These are phyloP conservation scores for Dactylellina parvicollis DNA, from an alignment of 2,329 filamentous ascomycete genomes.

Conservation along the genomic window DNA sequence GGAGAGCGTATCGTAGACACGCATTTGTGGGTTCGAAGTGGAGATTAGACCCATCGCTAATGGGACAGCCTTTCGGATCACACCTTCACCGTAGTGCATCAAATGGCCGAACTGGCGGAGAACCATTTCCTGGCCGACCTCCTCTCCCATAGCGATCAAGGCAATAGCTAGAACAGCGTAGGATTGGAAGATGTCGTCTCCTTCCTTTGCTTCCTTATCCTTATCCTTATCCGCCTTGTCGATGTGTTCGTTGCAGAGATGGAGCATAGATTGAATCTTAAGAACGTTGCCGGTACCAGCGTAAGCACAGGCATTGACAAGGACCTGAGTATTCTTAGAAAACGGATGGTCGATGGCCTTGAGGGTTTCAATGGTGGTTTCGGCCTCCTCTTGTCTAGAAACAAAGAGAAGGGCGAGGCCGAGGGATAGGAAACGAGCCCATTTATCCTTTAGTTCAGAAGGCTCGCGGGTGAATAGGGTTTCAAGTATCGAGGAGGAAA, in stretches of 20 bases:
- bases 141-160: constrained; percentile 96
- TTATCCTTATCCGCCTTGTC: constrained; percentile 88
- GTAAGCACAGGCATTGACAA: constrained; percentile 97
- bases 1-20: constrained; percentile 97
- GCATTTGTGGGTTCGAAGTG: constrained; percentile 99
- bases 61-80: constrained; percentile 95
- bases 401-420: constrained; percentile 95
- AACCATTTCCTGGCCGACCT: constrained; percentile 98
- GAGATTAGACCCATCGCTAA: constrained; percentile 96
- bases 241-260: constrained; percentile 97
- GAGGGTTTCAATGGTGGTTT: constrained; percentile 93
- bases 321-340: constrained; percentile 91
- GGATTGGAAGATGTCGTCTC: constrained; percentile 91
- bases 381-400: constrained; percentile 96
- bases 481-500: constrained; percentile 89
- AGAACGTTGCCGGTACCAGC: constrained; percentile 95
- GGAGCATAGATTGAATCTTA: constrained; percentile 95
- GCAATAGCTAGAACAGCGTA: constrained; percentile 96
- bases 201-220: constrained; percentile 67
- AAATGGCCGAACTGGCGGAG: constrained; percentile 95
- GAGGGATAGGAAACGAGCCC: constrained; percentile 95
- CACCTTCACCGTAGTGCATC: constrained; percentile 98
- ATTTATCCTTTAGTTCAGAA: constrained; percentile 92
- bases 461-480: constrained; percentile 90
- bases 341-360: constrained; percentile 98